phyloP scores from a whole-genome alignment of 1,284 basidiomycete genomes.

The Leccinum laetum region DNA sequence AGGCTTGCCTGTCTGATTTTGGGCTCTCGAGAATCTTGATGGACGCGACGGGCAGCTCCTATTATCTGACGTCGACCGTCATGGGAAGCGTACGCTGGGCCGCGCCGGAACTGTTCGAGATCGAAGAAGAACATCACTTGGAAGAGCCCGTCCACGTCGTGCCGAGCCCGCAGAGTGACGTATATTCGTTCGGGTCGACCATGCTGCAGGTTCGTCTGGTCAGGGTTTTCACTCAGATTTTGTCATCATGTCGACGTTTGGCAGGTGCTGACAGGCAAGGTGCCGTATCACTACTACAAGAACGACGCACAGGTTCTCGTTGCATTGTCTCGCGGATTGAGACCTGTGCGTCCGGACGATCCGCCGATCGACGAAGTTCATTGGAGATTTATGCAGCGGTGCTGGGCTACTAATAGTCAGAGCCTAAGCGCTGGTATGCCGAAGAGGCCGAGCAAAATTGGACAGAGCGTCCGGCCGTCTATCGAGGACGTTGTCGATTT shows the following conservation, averaged over 20 bases:
- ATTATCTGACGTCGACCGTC: constrained; percentile 27
- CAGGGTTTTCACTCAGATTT: not conserved
- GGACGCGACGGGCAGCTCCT: constrained; percentile 31
- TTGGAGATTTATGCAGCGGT: constrained; percentile 25
- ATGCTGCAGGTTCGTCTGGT: constrained; percentile 24
- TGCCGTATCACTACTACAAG: constrained; percentile 28
- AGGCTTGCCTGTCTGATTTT: constrained; percentile 26
- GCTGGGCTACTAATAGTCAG: constrained; percentile 14
- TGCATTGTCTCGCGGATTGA: constrained; percentile 18
- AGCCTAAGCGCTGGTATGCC: not conserved
- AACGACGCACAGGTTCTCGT: constrained; percentile 24
- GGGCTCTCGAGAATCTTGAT: constrained; percentile 31
- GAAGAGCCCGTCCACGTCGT: not conserved
- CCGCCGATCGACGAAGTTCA: constrained; percentile 14
- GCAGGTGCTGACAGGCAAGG: constrained; percentile 24
- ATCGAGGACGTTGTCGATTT: constrained; percentile 20
- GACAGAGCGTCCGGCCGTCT: constrained; percentile 10
- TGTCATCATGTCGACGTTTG: not conserved
- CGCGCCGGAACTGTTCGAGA: constrained; percentile 24
- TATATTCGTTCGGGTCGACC: constrained; percentile 29
- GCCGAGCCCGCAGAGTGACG: constrained; percentile 15
- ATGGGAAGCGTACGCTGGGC: constrained; percentile 29
- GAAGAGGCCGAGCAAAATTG: not conserved
- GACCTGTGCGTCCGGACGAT: constrained; percentile 15
- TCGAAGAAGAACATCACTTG: constrained; percentile 11